Evolutionary conservation across 2,329 filamentous ascomycete species (phyloP), one percentile per base, ranked within the genome.

Genomic region (Penicillium sp.): DNA sequence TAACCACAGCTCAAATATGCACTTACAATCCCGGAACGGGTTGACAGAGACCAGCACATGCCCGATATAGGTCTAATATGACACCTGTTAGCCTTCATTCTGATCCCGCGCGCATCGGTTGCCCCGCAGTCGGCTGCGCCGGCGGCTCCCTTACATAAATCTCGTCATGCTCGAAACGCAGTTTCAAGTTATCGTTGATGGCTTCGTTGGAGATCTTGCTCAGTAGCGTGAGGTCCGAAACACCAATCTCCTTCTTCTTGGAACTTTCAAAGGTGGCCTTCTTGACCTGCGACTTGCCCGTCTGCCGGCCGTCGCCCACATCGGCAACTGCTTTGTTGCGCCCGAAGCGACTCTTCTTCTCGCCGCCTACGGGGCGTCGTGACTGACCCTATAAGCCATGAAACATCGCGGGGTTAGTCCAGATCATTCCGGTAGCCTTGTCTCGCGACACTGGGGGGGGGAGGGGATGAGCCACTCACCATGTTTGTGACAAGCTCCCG

Each of bases 11-110:
- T 9, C 38, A 26, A 37, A 44, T 19, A 40, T 49, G n/a, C 44
- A 84, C 85, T 75, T 80, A 88, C 86, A 85, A 76, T 99, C 95
- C 76, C 92, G 89, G 80, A 99, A 99, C 38, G 95, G 95, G 80
- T 99, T 99, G 78, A 99, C 95, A 42, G 95, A 98, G 71, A 99
- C 95, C 85, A 99, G 81, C 80, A 99, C 95, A 90, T 98, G 94
- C 82, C 95, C 95, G 78, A 99, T 99, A 80, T 99, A 99, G 75
- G 95, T 99, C 86, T 88, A 73, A 68, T 44, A 62, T 54, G 38
- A 61, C 40, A 57, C 33, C 30, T 24, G 58, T 66, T 56, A 66
- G 62, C 45, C 51, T 68, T 53, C 67, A 58, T 60, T 47, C 53
- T 38, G 54, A 49, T 56, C 55, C 37, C 59, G 54, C 62, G 53